Percentiles rank a stretch among this genome's conserved stretches.
These are phyloP conservation scores for Lichtheimia hyalospora DNA, from an alignment of 371 early-diverging fungal genomes.

Conservation along the genomic window DNA sequence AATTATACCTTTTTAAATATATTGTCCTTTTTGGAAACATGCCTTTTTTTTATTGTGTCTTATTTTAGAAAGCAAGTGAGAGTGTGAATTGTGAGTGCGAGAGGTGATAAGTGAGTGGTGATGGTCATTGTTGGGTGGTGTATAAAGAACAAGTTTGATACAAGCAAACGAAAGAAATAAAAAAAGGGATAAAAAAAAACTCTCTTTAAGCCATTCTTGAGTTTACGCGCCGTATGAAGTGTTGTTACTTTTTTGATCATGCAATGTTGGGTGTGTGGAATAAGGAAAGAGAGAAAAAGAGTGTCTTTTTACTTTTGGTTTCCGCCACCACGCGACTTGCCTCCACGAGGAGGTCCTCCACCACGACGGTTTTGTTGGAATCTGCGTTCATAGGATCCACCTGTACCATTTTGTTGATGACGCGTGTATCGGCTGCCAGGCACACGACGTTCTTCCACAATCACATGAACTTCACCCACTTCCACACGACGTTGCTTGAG, in stretches of 20 bases:
- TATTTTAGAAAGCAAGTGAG: no score
- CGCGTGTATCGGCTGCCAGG: slow-evolving; percentile 11
- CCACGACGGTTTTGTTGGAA: slow-evolving; percentile 16
- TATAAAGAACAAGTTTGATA: slow-evolving; percentile 1
- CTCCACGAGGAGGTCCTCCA: slow-evolving; percentile 14
- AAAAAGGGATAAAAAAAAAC: background rate
- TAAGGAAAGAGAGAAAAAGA: background rate
- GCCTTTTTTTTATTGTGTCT: no score
- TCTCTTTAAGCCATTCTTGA: no score
- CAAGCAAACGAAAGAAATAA: background rate
- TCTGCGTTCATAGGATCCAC: slow-evolving; percentile 14
- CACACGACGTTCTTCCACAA: slow-evolving; percentile 46
- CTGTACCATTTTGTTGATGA: slow-evolving; percentile 7
- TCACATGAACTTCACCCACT: slow-evolving; percentile 20
- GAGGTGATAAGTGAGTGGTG: background rate
- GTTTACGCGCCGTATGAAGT: no score
- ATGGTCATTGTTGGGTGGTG: slow-evolving; percentile 2
- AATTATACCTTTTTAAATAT: no score
- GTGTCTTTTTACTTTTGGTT: background rate
- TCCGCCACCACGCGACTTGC: slow-evolving; percentile 17
- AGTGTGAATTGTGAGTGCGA: no score
- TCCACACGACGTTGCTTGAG: slow-evolving; percentile 34
- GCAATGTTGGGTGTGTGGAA: no score
- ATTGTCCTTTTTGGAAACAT: no score
- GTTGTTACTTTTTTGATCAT: no score